Conservation (phyloP, 2,329 filamentous ascomycete species). For the Daldinia sp. region DNA sequence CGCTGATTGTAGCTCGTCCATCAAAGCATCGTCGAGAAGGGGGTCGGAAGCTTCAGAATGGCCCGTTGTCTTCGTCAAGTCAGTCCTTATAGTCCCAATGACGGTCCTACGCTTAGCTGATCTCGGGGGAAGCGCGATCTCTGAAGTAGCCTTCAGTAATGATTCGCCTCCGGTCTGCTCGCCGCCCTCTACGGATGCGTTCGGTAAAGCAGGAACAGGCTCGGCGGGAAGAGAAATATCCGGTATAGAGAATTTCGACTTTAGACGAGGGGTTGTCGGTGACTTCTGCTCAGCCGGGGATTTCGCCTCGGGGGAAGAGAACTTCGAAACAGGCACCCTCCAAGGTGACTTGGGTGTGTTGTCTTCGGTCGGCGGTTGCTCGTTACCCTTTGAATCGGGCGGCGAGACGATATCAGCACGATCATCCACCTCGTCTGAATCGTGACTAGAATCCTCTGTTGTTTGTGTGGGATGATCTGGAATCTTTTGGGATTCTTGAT, state of each 20-base stretch:
- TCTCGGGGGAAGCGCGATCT: slow-evolving; percentile 42
- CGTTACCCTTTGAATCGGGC: slow-evolving; percentile 21
- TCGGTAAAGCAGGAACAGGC: slow-evolving; percentile 35
- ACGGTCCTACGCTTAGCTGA: slow-evolving; percentile 53
- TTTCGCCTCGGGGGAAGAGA: slow-evolving; percentile 46
- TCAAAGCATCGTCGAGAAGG: slow-evolving; percentile 80
- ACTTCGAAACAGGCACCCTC: slow-evolving; percentile 47
- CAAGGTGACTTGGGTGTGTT: slow-evolving; percentile 42
- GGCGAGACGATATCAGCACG: slow-evolving; percentile 15
- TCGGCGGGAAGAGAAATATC: slow-evolving; percentile 51
- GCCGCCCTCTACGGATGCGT: slow-evolving; percentile 21
- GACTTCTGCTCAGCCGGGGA: slow-evolving; percentile 39
- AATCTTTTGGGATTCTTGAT: slow-evolving; percentile 46
- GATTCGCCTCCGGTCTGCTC: slow-evolving; percentile 32
- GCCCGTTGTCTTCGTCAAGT: slow-evolving; percentile 54
- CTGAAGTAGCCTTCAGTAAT: slow-evolving; percentile 25
- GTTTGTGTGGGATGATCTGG: slow-evolving; percentile 40
- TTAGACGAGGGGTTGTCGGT: slow-evolving; percentile 51
- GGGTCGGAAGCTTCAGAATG: slow-evolving; percentile 59
- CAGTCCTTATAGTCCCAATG: slow-evolving; percentile 69
- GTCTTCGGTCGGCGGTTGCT: slow-evolving; percentile 33
- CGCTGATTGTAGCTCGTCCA: slow-evolving; percentile 87
- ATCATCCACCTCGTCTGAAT: slow-evolving; percentile 38
- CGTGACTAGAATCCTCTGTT: slow-evolving; percentile 28
- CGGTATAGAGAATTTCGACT: slow-evolving; percentile 60